Base-by-base conservation (phyloP, 2,329 filamentous ascomycete genomes). In the Paecilomyces fulvus region DNA sequence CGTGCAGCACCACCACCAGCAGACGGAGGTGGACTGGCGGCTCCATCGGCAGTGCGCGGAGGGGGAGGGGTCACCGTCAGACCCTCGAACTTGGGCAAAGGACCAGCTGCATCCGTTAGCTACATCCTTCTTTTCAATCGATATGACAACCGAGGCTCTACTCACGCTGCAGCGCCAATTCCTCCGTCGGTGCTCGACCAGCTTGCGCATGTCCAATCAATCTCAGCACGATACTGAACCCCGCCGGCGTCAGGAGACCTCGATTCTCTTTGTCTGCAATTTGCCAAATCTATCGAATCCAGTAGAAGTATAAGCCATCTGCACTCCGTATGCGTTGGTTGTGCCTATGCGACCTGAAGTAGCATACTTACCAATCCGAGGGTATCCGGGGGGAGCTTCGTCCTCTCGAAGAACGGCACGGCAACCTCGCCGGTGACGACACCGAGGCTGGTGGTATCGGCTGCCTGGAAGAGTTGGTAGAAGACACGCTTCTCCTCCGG, bases 371-470 rank as follows among this genome's bases (percentile, higher is more conserved):
- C 89, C 83, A 95, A 87, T 73, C 92, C 94, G 58, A 99, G 81
- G 52, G 94, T 81, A 60, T 89, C 85, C 55, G 92, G 90, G 59
- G 92, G 85, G 52, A 99, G 80, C 64, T 89, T 87, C 50, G 94
- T 97, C 80, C 94, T 94, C 75, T 97, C 92, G 70, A 99, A 99
- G 79, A 99, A 97, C 72, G 91, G 90, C 72, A 99, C 92, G 58
- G 94, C 94, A 59, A 95, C 83, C 75, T 99, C 94, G 73, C 94
- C 94, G 17, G 94, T 96, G 31, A 99, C 90, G 61, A 97, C 91
- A 56, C 92, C 91, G 57, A 96, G 87, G 70, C 84, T 88, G 65
- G 96, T 94, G 58, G 87, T 88, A 75, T 99, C 94, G 63, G 94
- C 94, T 67, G 91, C 87, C 72, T 89, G 86, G 77, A 99, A 96